Percentiles rank a stretch among this genome's conserved stretches.
These are phyloP conservation scores for Lunularia cruciata DNA, from an alignment of 225 moss, liverwort and hornwort genomes.

Conservation along the genomic window DNA sequence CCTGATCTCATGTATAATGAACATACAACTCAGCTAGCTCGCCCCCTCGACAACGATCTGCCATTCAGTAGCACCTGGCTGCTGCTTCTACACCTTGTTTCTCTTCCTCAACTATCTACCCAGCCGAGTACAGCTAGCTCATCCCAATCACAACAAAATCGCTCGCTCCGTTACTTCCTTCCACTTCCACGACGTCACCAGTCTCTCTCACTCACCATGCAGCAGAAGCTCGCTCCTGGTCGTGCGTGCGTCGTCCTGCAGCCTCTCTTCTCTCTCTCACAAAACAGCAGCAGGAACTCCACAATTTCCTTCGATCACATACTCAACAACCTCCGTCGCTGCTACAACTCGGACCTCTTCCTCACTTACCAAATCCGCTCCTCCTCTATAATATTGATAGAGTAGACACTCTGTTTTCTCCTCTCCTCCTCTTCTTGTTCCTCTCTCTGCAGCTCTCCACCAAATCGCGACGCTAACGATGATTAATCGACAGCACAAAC, in stretches of 20 bases:
- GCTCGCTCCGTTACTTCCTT: not conserved
- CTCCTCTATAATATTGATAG: not conserved
- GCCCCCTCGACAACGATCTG: not conserved
- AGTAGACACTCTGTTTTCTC: conserved; percentile 4
- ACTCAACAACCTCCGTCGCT: too few relatives aligned
- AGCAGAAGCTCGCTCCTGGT: not conserved
- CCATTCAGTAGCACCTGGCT: conserved; percentile 5
- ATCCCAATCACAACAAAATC: too few relatives aligned
- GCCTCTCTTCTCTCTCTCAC: not conserved
- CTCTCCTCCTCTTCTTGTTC: not conserved
- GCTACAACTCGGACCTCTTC: too few relatives aligned
- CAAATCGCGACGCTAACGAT: conserved; percentile 14
- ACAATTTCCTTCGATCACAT: too few relatives aligned
- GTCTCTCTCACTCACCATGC: not conserved
- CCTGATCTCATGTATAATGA: not conserved
- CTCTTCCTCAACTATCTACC: not conserved
- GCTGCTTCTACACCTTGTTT: not conserved
- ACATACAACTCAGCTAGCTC: not conserved
- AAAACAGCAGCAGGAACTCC: too few relatives aligned
- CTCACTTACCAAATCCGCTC: conserved; percentile 12
- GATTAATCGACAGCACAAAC: not conserved
- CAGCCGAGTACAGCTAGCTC: not conserved
- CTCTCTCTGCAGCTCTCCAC: not conserved
- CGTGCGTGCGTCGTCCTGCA: not conserved
- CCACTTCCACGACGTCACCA: not conserved